Evolutionary conservation across 257 asterid genomes (phyloP), one percentile per base, ranked within the genome.

Genomic region (Osmanthus fragrans): DNA sequence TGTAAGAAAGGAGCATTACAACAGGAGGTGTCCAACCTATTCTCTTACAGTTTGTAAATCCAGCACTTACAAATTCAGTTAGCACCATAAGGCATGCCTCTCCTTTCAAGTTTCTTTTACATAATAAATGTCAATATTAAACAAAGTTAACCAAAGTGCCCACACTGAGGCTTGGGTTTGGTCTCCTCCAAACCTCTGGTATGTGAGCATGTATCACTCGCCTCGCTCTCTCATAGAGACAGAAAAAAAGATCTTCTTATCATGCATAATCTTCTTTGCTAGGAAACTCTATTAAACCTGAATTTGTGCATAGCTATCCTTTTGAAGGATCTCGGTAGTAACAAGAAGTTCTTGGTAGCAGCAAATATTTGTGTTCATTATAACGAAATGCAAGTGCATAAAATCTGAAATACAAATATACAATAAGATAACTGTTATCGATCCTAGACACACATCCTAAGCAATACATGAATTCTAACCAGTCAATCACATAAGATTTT

Each of bases 1-100:
- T 29, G 70, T 9, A 65, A 76, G 86, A 71, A 81, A 36, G 51
- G 27, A 58, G 77, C n/a, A 36, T 73, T 37, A 34, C 45, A 70
- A 80, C 64, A 68, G 58, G 30, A 15, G 42, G 3, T 72, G 34
- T 39, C 7, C 63, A n/a, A 56, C 40, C 47, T 23, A 23, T 25
- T 72, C 29, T 40, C 32, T 70, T 71, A 32, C 33, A 40, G 23
- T 49, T 23, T 10, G 68, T 33, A 80, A 5, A 65, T 58, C 66
- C 65, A 65, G 30, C 18, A 29, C 33, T 54, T 12, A 54, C 73
- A 67, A 70, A 45, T 34, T 64, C 40, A 7, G 40, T 4, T 5
- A 7, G 40, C 40, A 36, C 40, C 40, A 36, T 36, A 36, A 36
- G 40, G 10, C 40, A 36, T 6, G 40, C 10, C 40, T 36, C 30